Evolutionary conservation across 2,329 filamentous ascomycete species (phyloP).

Genomic region (Venturia aucupariae): DNA sequence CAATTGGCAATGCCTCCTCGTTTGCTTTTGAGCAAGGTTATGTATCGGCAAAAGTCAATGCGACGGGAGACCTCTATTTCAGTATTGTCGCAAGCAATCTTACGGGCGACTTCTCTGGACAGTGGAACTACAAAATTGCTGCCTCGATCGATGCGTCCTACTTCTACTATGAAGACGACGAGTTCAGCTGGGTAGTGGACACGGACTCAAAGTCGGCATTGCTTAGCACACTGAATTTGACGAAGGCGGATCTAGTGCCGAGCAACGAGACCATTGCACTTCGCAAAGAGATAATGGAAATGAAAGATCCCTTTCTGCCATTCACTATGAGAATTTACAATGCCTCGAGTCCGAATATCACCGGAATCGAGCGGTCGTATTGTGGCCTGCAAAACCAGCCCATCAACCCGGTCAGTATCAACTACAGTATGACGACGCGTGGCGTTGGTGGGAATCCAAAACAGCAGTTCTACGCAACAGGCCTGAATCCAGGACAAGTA

Average conservation of each 20-base stretch:
- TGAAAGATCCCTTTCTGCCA: slow-evolving; percentile 42
- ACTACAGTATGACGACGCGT: slow-evolving; percentile 54
- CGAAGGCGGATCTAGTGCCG: slow-evolving; percentile 35
- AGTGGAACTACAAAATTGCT: slow-evolving; percentile 74
- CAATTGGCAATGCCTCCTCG: slow-evolving; percentile 39
- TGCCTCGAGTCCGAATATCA: slow-evolving; percentile 47
- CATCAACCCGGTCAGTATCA: slow-evolving; percentile 50
- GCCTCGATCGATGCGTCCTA: slow-evolving; percentile 73
- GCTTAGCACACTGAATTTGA: slow-evolving; percentile 68
- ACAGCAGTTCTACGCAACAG: slow-evolving; percentile 78
- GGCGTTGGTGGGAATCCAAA: slow-evolving; percentile 61
- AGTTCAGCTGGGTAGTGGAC: slow-evolving; percentile 68
- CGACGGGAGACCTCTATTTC: slow-evolving; percentile 64
- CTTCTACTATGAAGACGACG: slow-evolving; percentile 44
- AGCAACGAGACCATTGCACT: slow-evolving; percentile 24
- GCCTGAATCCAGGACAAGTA: slow-evolving; percentile 61
- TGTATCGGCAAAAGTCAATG: slow-evolving; percentile 53
- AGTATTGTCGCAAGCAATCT: slow-evolving; percentile 63
- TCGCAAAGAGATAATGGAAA: slow-evolving; percentile 46
- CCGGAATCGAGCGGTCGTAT: slow-evolving; percentile 68
- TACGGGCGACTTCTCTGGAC: slow-evolving; percentile 48
- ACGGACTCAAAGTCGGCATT: slow-evolving; percentile 72
- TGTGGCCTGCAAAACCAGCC: slow-evolving; percentile 67
- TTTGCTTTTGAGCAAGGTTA: slow-evolving; percentile 59
- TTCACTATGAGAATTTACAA: slow-evolving; percentile 74